Conservation (phyloP, 2,329 filamentous ascomycete species). For the Hymenoscyphus fraxineus region DNA sequence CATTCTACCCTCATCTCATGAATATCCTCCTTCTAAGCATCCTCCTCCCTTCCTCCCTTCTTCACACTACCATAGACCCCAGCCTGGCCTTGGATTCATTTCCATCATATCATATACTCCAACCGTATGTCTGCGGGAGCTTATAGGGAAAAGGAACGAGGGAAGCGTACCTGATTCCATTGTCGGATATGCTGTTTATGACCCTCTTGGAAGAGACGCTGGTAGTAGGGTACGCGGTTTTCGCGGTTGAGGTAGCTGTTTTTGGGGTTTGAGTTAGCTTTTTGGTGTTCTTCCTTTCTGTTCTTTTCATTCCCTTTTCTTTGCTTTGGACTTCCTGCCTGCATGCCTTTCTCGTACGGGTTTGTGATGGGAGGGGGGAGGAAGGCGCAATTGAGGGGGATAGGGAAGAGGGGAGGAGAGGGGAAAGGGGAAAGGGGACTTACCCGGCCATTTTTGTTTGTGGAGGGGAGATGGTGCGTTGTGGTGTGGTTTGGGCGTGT, state of each 20-base stretch:
- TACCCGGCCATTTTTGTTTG: conserved; percentile 35
- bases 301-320: too few species aligned
- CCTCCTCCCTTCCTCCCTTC: too few species aligned
- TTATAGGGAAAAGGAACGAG: conserved; percentile 21
- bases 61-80: too few species aligned
- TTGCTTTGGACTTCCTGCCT: too few species aligned
- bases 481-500: conserved; percentile 7
- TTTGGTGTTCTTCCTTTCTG: not conserved
- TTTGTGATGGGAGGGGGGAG: not conserved
- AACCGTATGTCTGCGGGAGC: not conserved
- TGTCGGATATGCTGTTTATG: conserved; percentile 65
- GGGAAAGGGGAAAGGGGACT: conserved; percentile 5
- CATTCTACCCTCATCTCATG: too few species aligned
- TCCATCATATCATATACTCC: too few species aligned
- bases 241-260: conserved; percentile 60
- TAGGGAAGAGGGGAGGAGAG: not conserved
- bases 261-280: conserved; percentile 22
- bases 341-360: not conserved
- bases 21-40: too few species aligned
- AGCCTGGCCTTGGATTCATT: not conserved
- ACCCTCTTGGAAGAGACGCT: conserved; percentile 71
- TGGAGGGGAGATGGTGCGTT: conserved; percentile 17
- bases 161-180: conserved; percentile 68
- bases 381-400: not conserved
- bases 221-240: conserved; percentile 73